phyloP scores from a whole-genome alignment of 257 asterid species.

The Solanum rostratum region DNA sequence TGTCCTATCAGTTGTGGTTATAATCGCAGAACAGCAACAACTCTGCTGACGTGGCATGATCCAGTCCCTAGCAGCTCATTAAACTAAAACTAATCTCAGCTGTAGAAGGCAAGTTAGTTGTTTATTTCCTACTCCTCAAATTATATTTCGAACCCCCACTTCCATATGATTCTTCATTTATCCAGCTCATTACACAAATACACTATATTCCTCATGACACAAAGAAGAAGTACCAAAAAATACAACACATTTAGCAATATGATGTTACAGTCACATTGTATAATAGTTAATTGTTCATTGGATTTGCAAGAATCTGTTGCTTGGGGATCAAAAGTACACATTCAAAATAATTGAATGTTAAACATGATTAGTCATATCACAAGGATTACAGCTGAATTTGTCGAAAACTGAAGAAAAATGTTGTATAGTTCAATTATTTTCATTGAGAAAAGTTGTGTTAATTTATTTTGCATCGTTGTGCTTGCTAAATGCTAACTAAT shows the following conservation, averaged over 20 bases:
- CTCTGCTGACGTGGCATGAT: no score
- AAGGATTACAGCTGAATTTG: background rate
- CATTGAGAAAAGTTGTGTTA: background rate
- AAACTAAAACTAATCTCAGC: no score
- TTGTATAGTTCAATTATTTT: background rate
- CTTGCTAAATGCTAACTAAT: slow-evolving; percentile 11
- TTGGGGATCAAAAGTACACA: background rate
- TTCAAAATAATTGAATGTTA: background rate
- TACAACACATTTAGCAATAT: background rate
- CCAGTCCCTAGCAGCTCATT: no score
- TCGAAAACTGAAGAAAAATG: background rate
- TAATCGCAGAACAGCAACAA: no score
- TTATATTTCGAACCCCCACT: no score
- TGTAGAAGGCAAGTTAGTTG: no score
- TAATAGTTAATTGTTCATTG: background rate
- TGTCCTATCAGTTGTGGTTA: no score
- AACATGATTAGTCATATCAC: background rate
- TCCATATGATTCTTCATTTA: no score
- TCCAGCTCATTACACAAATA: no score
- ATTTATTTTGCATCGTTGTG: background rate
- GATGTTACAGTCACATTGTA: background rate
- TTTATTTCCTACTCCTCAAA: no score
- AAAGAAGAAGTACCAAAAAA: background rate
- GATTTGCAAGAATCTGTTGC: background rate
- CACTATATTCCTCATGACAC: background rate